Evolutionary conservation across 129 eudicot species (phyloP).

Genomic region (Lonicera japonica): DNA sequence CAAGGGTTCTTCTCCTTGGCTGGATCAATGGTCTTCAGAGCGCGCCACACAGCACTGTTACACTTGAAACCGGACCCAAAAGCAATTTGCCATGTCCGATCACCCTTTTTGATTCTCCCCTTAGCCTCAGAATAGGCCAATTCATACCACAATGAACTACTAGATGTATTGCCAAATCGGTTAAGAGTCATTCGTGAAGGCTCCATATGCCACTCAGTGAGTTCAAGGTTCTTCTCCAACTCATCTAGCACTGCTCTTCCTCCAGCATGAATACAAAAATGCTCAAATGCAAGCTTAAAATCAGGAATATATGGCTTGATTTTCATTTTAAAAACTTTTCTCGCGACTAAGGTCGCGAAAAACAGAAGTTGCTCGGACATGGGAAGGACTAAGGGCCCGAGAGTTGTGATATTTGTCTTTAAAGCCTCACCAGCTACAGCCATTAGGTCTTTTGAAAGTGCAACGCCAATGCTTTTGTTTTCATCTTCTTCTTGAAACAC

Average conservation of each 20-base stretch:
- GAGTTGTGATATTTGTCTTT: conserved; percentile 13
- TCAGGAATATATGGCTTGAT: conserved; percentile 18
- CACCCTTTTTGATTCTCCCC: conserved; percentile 19
- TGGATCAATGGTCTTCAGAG: conserved; percentile 26
- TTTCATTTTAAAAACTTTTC: conserved; percentile 9
- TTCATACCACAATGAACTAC: conserved; percentile 26
- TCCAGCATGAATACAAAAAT: conserved; percentile 20
- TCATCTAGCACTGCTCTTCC: conserved; percentile 27
- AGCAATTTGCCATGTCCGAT: conserved; percentile 34
- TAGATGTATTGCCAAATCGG: conserved; percentile 26
- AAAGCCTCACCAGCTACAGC: conserved; percentile 16
- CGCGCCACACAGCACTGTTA: conserved; percentile 33
- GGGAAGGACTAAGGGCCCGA: conserved; percentile 13
- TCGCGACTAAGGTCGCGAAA: conserved; percentile 5
- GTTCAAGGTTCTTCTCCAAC: conserved; percentile 13
- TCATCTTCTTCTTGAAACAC: conserved; percentile 13
- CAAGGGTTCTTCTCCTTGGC: conserved; percentile 33
- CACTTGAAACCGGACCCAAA: conserved; percentile 36
- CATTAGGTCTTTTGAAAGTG: conserved; percentile 14
- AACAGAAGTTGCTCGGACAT: conserved; percentile 15
- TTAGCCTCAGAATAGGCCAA: conserved; percentile 20
- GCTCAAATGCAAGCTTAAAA: conserved; percentile 14
- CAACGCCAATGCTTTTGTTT: conserved; percentile 1
- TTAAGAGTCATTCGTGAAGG: conserved; percentile 19
- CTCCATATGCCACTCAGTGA: conserved; percentile 14